A percentile compares a stretch with the other conserved stretches of the same genome.
Conservation (phyloP, 768 basidiomycete species). For the Guyanaporus albipodus region DNA sequence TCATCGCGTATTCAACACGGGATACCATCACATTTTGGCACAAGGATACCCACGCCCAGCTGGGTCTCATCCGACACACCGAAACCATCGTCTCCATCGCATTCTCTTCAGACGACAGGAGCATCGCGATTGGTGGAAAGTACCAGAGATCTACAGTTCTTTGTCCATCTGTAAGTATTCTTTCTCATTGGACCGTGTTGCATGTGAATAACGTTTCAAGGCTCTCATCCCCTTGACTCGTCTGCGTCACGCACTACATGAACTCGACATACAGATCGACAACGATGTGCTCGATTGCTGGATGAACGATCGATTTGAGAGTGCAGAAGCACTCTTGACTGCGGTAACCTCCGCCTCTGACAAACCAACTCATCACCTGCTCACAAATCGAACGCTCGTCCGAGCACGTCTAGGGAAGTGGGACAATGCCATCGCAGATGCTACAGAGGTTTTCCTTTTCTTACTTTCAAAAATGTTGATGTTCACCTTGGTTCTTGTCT, state of each 20-base stretch:
- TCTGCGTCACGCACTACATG: background rate
- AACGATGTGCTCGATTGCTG: background rate
- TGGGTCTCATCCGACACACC: background rate
- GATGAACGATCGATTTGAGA: background rate
- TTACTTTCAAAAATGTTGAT: background rate
- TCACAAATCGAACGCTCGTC: constrained; percentile 3
- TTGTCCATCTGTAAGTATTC: background rate
- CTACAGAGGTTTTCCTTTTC: background rate
- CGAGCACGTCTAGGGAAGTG: background rate
- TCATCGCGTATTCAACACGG: background rate
- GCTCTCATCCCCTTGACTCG: too few species aligned
- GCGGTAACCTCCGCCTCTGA: background rate
- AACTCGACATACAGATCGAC: background rate
- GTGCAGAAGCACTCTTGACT: background rate
- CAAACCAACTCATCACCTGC: background rate
- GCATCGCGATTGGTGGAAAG: background rate
- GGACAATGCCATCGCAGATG: background rate
- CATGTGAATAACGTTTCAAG: background rate
- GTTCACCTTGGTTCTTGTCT: background rate
- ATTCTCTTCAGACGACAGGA: background rate
- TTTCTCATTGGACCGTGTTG: background rate
- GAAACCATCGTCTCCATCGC: background rate
- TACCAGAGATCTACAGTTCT: background rate
- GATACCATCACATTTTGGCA: background rate
- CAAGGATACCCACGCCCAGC: background rate